Conservation (phyloP, 768 basidiomycete genomes). For the Pulveroboletus sp. region DNA sequence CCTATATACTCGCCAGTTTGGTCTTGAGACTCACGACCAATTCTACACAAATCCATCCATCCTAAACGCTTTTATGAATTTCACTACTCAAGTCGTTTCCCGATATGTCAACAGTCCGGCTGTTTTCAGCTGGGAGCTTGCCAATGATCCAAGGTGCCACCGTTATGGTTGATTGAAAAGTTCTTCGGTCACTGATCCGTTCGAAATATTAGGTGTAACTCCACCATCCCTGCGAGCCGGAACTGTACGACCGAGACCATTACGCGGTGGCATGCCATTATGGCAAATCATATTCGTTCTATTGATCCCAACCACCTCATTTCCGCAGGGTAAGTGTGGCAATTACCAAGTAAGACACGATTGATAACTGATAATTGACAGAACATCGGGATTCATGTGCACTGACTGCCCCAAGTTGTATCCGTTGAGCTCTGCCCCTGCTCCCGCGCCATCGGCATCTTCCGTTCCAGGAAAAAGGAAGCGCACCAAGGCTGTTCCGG, state of each 20-base stretch:
- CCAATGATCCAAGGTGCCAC: slow-evolving; percentile 57
- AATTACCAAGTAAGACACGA: not conserved
- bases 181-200: not conserved
- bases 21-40: slow-evolving; percentile 43
- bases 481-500: slow-evolving; percentile 34
- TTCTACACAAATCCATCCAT: slow-evolving; percentile 53
- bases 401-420: slow-evolving; percentile 53
- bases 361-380: slow-evolving; percentile 21
- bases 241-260: slow-evolving; percentile 48
- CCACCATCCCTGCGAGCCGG: slow-evolving; percentile 40
- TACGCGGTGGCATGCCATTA: slow-evolving; percentile 50
- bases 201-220: slow-evolving; percentile 45
- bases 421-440: slow-evolving; percentile 29
- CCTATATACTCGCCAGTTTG: slow-evolving; percentile 51
- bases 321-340: slow-evolving; percentile 48
- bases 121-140: slow-evolving; percentile 58
- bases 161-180: not conserved
- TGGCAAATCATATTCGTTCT: slow-evolving; percentile 41
- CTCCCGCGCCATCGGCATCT: slow-evolving; percentile 36
- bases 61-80: slow-evolving; percentile 51
- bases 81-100: slow-evolving; percentile 47
- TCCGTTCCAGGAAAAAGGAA: slow-evolving; percentile 37
- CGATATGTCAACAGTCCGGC: slow-evolving; percentile 51
- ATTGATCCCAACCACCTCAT: slow-evolving; percentile 63
- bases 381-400: slow-evolving; percentile 56